Evolutionary conservation across 2,329 filamentous ascomycete species (phyloP), one percentile per base, ranked within the genome.

Genomic region (Paecilomyces sp.): DNA sequence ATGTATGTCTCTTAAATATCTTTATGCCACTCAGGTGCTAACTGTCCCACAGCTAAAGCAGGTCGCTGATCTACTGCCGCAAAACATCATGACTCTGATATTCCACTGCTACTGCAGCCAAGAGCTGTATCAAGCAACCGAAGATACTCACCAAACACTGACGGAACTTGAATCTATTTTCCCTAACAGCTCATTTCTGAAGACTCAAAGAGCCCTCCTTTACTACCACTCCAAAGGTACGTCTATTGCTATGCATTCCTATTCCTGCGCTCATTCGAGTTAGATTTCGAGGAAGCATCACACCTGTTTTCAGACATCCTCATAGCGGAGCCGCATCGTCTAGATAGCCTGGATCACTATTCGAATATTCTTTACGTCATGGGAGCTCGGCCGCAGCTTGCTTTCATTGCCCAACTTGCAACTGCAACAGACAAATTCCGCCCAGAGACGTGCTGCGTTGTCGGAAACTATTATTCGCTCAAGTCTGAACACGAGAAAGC

Each of bases 331-430:
- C 85, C 85, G 0, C 80, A 86, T 64, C 83, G 94, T 6, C 85
- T 99, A 18, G 94, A 99, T 72, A 89, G 89, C 2, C 83, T 99
- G 18, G 94, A 99, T 69, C 90, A 96, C 70, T 99, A 97, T 74
- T 97, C 92, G 36, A 99, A 99, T 69, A 96, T 97, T 22, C 84
- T 99, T 54, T 97, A 97, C 71, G 93, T 99, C 31, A 88, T 97
- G 80, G 89, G 90, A 52, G 82, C 89, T 62, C 84, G 92, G 9
- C 91, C 94, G 0, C 96, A 96, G 70, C 82, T 99, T 24, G 92
- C 93, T 0, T 97, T 96, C 67, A 77, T 99, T 24, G 94, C 94
- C 0, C 92, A 97, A 68, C 81, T 97, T 11, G 95, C 94, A 67
- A 92, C 90, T 1, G 88, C 87, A 55, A 91, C 94, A 6, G 94